Conservation (phyloP, 2,329 filamentous ascomycete species). For the Aspergillus japonicus region DNA sequence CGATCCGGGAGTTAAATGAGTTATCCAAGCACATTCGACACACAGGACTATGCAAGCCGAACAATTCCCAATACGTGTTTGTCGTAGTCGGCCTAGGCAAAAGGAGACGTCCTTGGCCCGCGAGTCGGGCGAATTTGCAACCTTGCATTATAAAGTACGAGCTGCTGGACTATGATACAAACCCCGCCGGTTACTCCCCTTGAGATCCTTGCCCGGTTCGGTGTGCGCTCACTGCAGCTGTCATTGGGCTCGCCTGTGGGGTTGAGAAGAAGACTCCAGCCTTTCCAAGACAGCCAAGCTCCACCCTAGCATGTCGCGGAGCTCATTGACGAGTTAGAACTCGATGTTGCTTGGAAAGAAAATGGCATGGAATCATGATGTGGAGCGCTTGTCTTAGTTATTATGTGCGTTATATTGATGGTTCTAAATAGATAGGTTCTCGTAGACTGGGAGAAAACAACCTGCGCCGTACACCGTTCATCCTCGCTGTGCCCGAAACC, state of each 20-base stretch:
- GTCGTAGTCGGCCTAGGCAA: no score
- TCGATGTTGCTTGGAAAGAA: no score
- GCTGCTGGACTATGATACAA: no score
- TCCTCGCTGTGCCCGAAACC: constrained; percentile 19
- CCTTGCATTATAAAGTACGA: not conserved
- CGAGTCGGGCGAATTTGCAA: not conserved
- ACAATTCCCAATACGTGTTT: no score
- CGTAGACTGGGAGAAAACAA: not conserved
- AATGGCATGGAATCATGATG: not conserved
- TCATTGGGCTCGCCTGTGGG: not conserved
- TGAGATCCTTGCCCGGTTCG: not conserved
- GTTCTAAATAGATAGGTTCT: constrained; percentile 2
- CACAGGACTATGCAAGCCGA: no score
- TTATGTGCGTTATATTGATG: constrained; percentile 6
- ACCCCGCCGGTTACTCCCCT: not conserved
- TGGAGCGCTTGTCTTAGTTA: not conserved
- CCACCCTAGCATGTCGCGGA: not conserved
- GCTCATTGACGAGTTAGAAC: not conserved
- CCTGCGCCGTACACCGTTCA: constrained; percentile 22
- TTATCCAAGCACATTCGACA: no score
- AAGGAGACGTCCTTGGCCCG: not conserved
- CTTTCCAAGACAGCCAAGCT: not conserved
- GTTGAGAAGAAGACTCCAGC: not conserved
- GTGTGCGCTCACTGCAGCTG: not conserved
- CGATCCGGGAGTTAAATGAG: no score